Evolutionary conservation across 108 stramenopile genomes (phyloP), one percentile per base, ranked within the genome.

Genomic region (Cyclotella cryptica): DNA sequence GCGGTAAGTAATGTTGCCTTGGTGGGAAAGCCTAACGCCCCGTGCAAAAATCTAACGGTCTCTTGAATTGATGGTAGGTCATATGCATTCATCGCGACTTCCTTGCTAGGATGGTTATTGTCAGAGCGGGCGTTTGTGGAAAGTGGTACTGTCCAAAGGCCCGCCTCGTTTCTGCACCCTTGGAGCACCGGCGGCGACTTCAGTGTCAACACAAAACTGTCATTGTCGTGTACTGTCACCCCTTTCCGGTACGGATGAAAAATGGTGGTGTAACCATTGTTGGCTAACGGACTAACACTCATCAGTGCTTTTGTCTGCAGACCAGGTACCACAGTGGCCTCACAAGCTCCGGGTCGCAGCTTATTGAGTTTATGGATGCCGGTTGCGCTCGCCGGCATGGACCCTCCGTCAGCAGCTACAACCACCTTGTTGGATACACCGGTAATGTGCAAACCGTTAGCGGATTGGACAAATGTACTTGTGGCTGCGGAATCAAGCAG

Each of bases 71-170:
- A 69, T 52, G 14, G 51, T 22, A 66, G 21, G 43, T 46, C 22
- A 22, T 66, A 66, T 43, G 44, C 65, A 46, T 66, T 66, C 44
- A 49, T 69, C 12, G 26, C 22, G 26, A n/a, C 46, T 44, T 66
- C 21, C 0, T 44, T 14, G 43, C 45, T 4, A 45, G 45, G 12
- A 5, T 45, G 41, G 66, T 5, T 17, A n/a, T 27, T 40, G 41
- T 0, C 66, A 45, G 66, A 66, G 45, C 9, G 42, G 0, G 44
- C 43, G 1, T 13, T 66, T 39, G 39, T 66, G 0, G 26, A 13
- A 7, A 66, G 1, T 9, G 44, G 66, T 22, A 45, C 66, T 27
- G 24, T 43, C 66, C 66, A 43, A 8, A 66, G 43, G 0, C 66
- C 44, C 0, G 45, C 49, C 8, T 17, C 49, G 8, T 51, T 51